Percentiles rank a stretch among this genome's conserved stretches.
phyloP scores from a whole-genome alignment of 1,284 basidiomycete species.

The Ceratobasidium sp. region DNA sequence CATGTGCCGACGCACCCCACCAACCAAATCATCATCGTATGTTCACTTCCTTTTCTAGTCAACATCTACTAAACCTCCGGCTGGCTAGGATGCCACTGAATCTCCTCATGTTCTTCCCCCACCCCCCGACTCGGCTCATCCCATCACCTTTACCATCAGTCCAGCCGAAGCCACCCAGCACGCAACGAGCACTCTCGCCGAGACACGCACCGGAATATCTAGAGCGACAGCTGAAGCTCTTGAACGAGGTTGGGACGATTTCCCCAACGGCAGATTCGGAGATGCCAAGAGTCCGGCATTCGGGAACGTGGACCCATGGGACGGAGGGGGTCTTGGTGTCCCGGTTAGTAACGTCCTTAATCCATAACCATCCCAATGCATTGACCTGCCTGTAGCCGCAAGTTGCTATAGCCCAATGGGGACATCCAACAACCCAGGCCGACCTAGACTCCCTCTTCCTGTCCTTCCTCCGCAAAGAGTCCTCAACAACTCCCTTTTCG shows the following conservation, averaged over 20 bases:
- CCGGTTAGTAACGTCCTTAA: conserved; percentile 53
- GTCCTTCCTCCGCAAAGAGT: conserved; percentile 74
- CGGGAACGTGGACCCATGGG: conserved; percentile 82
- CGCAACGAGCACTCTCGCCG: conserved; percentile 36
- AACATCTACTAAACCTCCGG: not conserved
- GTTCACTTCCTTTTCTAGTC: conserved; percentile 49
- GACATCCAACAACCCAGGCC: conserved; percentile 74
- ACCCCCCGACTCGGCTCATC: conserved; percentile 25
- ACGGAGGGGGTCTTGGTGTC: conserved; percentile 56
- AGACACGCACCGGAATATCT: conserved; percentile 10
- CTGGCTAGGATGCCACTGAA: conserved; percentile 29
- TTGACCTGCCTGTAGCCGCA: conserved; percentile 64
- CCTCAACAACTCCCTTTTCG: conserved; percentile 89
- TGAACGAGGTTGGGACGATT: conserved; percentile 91
- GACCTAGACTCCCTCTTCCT: conserved; percentile 88
- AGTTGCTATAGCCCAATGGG: conserved; percentile 84
- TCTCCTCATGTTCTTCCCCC: conserved; percentile 42
- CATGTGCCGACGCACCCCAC: conserved; percentile 58
- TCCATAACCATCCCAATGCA: conserved; percentile 57
- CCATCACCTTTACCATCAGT: conserved; percentile 41
- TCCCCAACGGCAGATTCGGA: conserved; percentile 98
- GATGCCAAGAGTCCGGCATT: conserved; percentile 97
- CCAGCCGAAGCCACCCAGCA: conserved; percentile 47
- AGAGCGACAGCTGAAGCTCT: conserved; percentile 53
- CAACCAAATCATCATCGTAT: conserved; percentile 80